phyloP scores from a whole-genome alignment of 2,329 filamentous ascomycete genomes.

The Colletotrichum graminicola region DNA sequence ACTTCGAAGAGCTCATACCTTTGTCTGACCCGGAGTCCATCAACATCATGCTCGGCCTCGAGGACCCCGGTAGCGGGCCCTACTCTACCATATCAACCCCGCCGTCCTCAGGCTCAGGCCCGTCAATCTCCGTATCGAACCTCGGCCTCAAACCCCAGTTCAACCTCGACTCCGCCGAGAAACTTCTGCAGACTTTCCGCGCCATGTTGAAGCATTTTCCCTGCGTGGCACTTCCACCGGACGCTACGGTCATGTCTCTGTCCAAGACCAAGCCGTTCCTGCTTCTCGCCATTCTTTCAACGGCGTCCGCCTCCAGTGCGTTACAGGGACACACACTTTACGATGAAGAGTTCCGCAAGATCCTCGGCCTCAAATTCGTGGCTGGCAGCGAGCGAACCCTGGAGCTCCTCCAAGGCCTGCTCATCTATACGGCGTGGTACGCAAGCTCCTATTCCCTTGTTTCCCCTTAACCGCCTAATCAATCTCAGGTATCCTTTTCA shows the following conservation, averaged over 20 bases:
- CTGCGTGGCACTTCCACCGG: constrained; percentile 56
- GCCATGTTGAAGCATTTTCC: constrained; percentile 59
- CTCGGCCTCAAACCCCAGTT: constrained; percentile 64
- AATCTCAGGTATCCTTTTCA: constrained; percentile 66
- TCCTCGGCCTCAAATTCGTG: constrained; percentile 68
- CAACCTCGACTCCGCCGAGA: constrained; percentile 65
- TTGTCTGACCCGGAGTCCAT: constrained; percentile 43
- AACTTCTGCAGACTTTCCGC: constrained; percentile 58
- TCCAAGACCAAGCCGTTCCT: constrained; percentile 64
- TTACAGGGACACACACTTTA: constrained; percentile 66
- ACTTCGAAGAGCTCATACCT: constrained; percentile 57
- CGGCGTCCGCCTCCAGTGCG: constrained; percentile 61
- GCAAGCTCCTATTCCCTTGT: constrained; percentile 22
- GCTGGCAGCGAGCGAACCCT: constrained; percentile 68
- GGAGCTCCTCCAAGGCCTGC: constrained; percentile 67
- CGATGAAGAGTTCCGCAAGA: constrained; percentile 69
- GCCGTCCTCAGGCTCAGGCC: constrained; percentile 39
- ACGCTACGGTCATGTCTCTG: constrained; percentile 58
- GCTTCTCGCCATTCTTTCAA: constrained; percentile 65
- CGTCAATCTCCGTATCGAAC: constrained; percentile 52
- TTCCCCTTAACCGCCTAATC: constrained; percentile 14
- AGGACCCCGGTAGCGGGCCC: constrained; percentile 15
- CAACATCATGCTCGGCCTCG: constrained; percentile 32
- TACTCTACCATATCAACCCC: constrained; percentile 43
- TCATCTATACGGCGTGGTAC: constrained; percentile 70